Base-by-base conservation (phyloP, 2,329 filamentous ascomycete species). In the Colletotrichum sp. region DNA sequence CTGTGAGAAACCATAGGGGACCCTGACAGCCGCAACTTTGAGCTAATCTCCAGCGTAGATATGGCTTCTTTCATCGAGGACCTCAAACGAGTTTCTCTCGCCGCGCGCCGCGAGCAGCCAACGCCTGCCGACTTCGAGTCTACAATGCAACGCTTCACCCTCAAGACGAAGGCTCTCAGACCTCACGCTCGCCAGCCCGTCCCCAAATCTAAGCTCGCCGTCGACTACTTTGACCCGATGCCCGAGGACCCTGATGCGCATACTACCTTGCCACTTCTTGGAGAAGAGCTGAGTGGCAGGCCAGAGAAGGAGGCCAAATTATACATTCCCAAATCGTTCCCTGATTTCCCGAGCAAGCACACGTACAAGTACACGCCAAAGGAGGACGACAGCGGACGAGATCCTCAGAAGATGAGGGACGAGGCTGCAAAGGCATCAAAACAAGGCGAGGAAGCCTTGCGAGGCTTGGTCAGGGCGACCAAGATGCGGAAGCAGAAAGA, bases 401-500 rank as follows among this genome's bases (percentile, higher is more conserved):
- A 92, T 74, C 87, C 90, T 0, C 88, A 91, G 79, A 90, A 89
- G 80, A 90, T 92, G 60, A 87, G 91, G 28, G 89, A 91, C 69
- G 89, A 92, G 55, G 91, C 91, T 2, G 89, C 91, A 2, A 86
- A 89, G 70, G 90, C 91, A 61, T 90, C 91, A 10, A 89, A 91
- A 78, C 91, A 92, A 77, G 91, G 89, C 4, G 92, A 93, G 80
- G 89, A 91, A 76, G 92, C 92, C 2, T 84, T 93, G 5, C 85
- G 92, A 32, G 85, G 89, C 9, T 85, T 93, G 22, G 89, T 92
- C 32, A 88, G 91, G 27, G 91, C 92, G 22, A 91, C 90, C 71
- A 93, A 93, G 82, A 89, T 91, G 78, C 90, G 91, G 66, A 91
- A 91, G 78, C 91, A 93, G 78, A 93, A 93, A 81, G 91, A 93